Percentiles rank a stretch among this genome's conserved stretches.
Conservation (phyloP, 768 basidiomycete genomes). For the Hirschioporus abietinus region DNA sequence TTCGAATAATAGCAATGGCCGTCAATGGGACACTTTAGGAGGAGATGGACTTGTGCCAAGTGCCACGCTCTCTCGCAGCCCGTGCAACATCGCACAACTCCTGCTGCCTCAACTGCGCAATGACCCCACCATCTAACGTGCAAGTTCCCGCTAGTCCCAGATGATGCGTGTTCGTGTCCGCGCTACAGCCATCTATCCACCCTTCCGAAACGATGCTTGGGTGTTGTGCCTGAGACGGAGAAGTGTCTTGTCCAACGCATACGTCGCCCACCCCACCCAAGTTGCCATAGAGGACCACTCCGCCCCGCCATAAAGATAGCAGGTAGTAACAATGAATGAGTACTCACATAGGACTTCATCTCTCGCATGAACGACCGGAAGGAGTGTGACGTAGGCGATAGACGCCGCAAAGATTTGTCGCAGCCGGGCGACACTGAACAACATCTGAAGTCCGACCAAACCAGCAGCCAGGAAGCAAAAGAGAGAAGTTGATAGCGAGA, state of each 20-base stretch:
- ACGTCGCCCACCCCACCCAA: neutral
- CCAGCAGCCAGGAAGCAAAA: slow-evolving; percentile 1
- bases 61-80: too few species aligned
- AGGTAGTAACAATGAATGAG: slow-evolving; percentile 7
- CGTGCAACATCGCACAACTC: too few species aligned
- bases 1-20: neutral
- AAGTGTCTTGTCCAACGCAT: neutral
- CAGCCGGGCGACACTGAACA: slow-evolving; percentile 70
- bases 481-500: neutral
- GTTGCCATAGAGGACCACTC: neutral
- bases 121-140: too few species aligned
- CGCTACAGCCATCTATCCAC: too few species aligned
- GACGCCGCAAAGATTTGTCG: slow-evolving; percentile 39
- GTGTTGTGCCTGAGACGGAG: neutral
- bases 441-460: slow-evolving; percentile 32
- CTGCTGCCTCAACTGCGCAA: too few species aligned
- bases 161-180: too few species aligned
- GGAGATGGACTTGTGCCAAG: neutral
- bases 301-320: slow-evolving; percentile 8
- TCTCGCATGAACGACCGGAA: slow-evolving; percentile 37
- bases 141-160: too few species aligned
- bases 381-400: slow-evolving; percentile 35
- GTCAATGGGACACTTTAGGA: neutral
- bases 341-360: slow-evolving; percentile 60
- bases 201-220: neutral